These are phyloP conservation scores for Fusarium tanahbumbuense DNA, from an alignment of 2,329 filamentous ascomycete genomes.

Conservation along the genomic window DNA sequence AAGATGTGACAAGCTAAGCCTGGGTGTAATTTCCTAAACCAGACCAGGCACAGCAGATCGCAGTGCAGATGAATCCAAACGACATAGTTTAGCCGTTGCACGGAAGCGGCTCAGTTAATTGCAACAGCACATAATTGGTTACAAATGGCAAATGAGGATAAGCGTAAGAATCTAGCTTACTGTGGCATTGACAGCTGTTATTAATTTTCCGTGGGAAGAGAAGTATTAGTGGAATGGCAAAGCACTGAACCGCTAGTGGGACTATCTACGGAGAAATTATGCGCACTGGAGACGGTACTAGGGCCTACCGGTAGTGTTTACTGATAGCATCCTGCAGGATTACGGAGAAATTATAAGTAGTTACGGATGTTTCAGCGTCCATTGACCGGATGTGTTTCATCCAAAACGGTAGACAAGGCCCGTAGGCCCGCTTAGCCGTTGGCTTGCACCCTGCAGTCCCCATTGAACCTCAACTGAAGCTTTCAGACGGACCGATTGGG, in stretches of 20 bases:
- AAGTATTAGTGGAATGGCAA: too few species aligned
- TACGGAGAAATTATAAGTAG: not conserved
- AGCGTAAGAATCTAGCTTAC: not conserved
- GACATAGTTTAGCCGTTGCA: not conserved
- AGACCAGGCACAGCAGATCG: not conserved
- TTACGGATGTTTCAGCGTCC: not conserved
- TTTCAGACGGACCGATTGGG: constrained; percentile 9
- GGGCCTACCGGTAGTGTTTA: not conserved
- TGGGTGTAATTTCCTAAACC: not conserved
- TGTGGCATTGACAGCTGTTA: not conserved
- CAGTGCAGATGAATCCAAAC: not conserved
- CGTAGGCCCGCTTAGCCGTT: not conserved
- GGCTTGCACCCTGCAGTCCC: not conserved
- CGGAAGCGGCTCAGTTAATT: not conserved
- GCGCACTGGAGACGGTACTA: not conserved
- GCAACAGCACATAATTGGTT: not conserved
- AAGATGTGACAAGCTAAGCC: not conserved
- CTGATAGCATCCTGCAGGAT: not conserved
- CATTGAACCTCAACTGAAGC: not conserved
- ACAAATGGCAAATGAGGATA: not conserved
- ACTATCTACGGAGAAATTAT: not conserved
- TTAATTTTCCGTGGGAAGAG: not conserved
- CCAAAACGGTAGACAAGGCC: not conserved
- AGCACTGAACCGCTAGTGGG: not conserved
- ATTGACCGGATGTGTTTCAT: not conserved